phyloP scores from a whole-genome alignment of 495 filamentous ascomycete genomes.

The Stereocaulon alpinum region DNA sequence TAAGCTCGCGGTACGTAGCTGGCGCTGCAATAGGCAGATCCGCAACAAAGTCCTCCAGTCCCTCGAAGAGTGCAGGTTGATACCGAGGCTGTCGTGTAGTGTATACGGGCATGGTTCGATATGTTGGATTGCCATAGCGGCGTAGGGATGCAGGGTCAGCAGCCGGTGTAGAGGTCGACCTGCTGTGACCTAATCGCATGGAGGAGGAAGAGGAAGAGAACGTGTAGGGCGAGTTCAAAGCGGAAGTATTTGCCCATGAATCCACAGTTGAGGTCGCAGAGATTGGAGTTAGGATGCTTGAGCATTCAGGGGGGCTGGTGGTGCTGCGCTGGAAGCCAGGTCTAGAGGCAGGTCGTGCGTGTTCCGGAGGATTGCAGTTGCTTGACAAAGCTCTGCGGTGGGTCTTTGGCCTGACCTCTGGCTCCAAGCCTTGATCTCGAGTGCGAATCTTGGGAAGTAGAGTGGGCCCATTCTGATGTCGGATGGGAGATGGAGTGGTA shows the following conservation, averaged over 20 bases:
- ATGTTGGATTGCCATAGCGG: conserved; percentile 70
- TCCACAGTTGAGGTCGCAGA: conserved; percentile 36
- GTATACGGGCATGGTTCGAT: conserved; percentile 66
- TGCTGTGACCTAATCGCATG: conserved; percentile 39
- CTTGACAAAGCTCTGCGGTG: conserved; percentile 49
- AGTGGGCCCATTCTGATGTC: conserved; percentile 63
- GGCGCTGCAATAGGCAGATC: conserved; percentile 21
- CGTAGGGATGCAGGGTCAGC: conserved; percentile 56
- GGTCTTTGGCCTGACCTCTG: conserved; percentile 35
- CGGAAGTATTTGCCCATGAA: conserved; percentile 28
- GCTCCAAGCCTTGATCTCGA: conserved; percentile 69
- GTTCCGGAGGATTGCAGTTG: conserved; percentile 41
- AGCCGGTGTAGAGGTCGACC: conserved; percentile 58
- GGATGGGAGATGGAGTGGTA: conserved; percentile 69
- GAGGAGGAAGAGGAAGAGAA: conserved; percentile 40
- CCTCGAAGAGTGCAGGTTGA: conserved; percentile 33
- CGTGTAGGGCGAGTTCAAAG: conserved; percentile 53
- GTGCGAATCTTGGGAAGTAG: conserved; percentile 79
- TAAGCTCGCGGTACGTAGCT: conserved; percentile 20
- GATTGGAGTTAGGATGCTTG: conserved; percentile 43
- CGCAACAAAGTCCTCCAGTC: conserved; percentile 35
- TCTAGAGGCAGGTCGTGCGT: conserved; percentile 33
- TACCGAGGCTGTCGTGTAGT: conserved; percentile 40
- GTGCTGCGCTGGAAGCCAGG: conserved; percentile 45
- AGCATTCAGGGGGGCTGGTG: conserved; percentile 52